Base-by-base conservation (phyloP, 257 asterid genomes). In the Solanum bulbocastanum region DNA sequence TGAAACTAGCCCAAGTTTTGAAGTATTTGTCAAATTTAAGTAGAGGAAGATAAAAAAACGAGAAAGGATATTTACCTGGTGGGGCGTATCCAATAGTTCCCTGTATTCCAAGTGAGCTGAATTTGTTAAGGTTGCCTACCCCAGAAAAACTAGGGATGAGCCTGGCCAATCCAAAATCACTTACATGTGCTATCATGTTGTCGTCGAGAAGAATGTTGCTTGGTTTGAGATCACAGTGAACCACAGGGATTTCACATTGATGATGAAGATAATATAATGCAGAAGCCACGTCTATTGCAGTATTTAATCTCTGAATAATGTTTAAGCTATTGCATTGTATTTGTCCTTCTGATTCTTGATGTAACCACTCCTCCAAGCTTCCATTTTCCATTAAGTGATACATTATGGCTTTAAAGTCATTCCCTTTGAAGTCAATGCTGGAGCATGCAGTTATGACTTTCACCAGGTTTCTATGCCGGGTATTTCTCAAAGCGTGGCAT, bases 401-500 rank as follows among this genome's bases (percentile, higher is more conserved):
- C 1, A 91, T 88, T 7, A 92, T 79, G 42, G 96, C 94, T 83
- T 92, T 92, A 65, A 91, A 93, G 36, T 91, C 92, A 69, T 90
- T 85, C 60, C 94, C 92, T 14, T 68, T 78, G 30, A 85, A 91
- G 87, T 92, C 92, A 27, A 68, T 72, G 44, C 94, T 91, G 10
- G 96, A 92, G 88, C 96, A 93, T 85, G 90, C 90, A 37, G 93
- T 93, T 35, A 88, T 84, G 86, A 93, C 89, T 90, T 89, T 93
- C 44, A 91, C 92, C 20, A 92, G 94, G 88, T 92, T 88, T 56
- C 89, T 60, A 65, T 91, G 94, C 65, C 93, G 85, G 62, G 89
- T 83, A 85, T 86, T 88, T 83, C 88, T 90, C 91, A 93, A 65
- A 84, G 91, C 90, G 46, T 84, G 65, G 39, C 94, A 92, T 88